Percentiles rank a stretch among this genome's conserved stretches.
phyloP scores from a whole-genome alignment of 176 grass and related monocot species.

The Triticum turgidum region DNA sequence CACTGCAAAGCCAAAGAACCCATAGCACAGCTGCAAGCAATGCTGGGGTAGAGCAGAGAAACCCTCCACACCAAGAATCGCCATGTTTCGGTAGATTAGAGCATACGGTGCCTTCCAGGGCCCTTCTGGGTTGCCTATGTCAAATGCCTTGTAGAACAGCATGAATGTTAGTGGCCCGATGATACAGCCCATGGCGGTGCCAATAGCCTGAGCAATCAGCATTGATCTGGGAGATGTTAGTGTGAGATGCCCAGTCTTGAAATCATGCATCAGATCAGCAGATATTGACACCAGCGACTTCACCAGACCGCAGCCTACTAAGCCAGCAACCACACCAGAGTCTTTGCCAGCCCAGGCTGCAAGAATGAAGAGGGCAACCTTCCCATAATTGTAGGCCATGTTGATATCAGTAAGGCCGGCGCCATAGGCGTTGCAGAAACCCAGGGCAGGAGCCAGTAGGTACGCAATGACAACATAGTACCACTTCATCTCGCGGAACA shows the following conservation, averaged over 20 bases:
- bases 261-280: slow-evolving; percentile 96
- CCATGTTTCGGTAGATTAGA: slow-evolving; percentile 97
- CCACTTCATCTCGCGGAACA: slow-evolving; percentile 94
- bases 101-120: slow-evolving; percentile 96
- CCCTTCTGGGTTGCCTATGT: slow-evolving; percentile 90
- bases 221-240: slow-evolving; percentile 92
- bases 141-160: slow-evolving; percentile 91
- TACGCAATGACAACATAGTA: slow-evolving; percentile 91
- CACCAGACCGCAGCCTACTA: slow-evolving; percentile 87
- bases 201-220: slow-evolving; percentile 84
- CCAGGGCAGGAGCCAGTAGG: slow-evolving; percentile 75
- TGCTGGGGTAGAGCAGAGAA: slow-evolving; percentile 86
- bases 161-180: slow-evolving; percentile 89
- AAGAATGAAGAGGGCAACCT: slow-evolving; percentile 86
- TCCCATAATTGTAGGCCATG: slow-evolving; percentile 99
- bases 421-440: slow-evolving; percentile 97
- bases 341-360: slow-evolving; percentile 82
- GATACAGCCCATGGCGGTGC: slow-evolving; percentile 91
- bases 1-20: slow-evolving; percentile 86
- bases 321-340: slow-evolving; percentile 80
- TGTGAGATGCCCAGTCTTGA: slow-evolving; percentile 94
- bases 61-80: slow-evolving; percentile 87
- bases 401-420: slow-evolving; percentile 94
- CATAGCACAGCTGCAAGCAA: slow-evolving; percentile 92
- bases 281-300: slow-evolving; percentile 89